These are phyloP conservation scores for Lepidium campestre DNA, from an alignment of 441 rosid species.

Conservation along the genomic window DNA sequence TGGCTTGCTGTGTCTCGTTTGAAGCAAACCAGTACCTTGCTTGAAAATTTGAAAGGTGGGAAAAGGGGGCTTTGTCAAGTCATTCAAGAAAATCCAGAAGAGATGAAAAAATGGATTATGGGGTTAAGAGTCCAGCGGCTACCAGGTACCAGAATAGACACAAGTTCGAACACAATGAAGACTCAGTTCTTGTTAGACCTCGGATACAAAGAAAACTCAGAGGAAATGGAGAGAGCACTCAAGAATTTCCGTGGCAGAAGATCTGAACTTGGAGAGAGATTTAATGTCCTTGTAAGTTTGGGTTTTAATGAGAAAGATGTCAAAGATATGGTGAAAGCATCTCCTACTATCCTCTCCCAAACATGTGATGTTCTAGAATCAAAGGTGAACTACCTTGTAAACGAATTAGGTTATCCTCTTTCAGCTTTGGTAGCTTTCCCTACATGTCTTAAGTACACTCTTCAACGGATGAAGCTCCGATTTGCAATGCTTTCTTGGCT, in stretches of 20 bases:
- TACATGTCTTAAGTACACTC: slow-evolving; percentile 43
- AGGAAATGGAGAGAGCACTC: slow-evolving; percentile 35
- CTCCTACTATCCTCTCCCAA: slow-evolving; percentile 56
- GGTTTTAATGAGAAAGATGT: slow-evolving; percentile 58
- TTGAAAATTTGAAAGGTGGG: slow-evolving; percentile 48
- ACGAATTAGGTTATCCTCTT: slow-evolving; percentile 48
- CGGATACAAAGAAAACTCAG: slow-evolving; percentile 46
- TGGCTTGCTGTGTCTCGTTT: slow-evolving; percentile 45
- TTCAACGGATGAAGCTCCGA: slow-evolving; percentile 47
- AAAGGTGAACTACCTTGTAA: slow-evolving; percentile 52
- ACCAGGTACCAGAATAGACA: slow-evolving; percentile 30
- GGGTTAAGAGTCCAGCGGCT: slow-evolving; percentile 39
- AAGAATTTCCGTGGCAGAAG: slow-evolving; percentile 61
- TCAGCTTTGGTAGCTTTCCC: slow-evolving; percentile 48
- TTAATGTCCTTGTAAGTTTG: slow-evolving; percentile 45
- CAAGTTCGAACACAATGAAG: slow-evolving; percentile 40
- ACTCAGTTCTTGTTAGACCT: slow-evolving; percentile 46
- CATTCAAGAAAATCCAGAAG: slow-evolving; percentile 61
- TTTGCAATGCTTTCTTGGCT: slow-evolving; percentile 67
- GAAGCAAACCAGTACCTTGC: slow-evolving; percentile 53
- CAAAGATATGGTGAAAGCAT: slow-evolving; percentile 39
- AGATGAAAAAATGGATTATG: slow-evolving; percentile 50
- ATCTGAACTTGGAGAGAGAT: slow-evolving; percentile 60
- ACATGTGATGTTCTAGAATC: slow-evolving; percentile 37
- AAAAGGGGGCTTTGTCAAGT: slow-evolving; percentile 48